Evolutionary conservation across 139 green algal species (phyloP).

Genomic region (Haematococcus sp.): DNA sequence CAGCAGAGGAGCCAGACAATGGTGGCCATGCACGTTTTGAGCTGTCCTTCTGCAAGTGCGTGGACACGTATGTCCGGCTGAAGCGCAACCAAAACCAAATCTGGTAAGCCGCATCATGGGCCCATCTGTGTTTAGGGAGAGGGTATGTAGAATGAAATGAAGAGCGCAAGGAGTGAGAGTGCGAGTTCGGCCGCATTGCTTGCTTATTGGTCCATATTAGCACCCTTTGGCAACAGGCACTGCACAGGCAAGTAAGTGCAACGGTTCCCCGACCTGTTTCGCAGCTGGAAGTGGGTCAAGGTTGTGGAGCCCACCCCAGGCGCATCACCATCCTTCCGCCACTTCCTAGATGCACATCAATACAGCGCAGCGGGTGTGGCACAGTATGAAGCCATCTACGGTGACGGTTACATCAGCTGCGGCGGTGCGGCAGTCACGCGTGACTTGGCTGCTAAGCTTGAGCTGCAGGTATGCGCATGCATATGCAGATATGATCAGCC

Average conservation of each 20-base stretch:
- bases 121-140: no score
- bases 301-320: conserved; percentile 3
- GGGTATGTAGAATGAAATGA: no score
- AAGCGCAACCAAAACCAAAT: conserved; percentile 90
- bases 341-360: conserved; percentile 73
- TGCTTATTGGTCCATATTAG: no score
- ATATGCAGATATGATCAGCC: no score
- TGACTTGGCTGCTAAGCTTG: conserved; percentile 56
- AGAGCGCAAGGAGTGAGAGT: no score
- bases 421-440: conserved; percentile 59
- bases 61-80: conserved; percentile 80
- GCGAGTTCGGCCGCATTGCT: no score
- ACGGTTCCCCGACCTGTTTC: no score
- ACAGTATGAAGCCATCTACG: conserved; percentile 80
- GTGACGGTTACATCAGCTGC: conserved; percentile 71
- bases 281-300: conserved; percentile 35
- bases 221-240: no score
- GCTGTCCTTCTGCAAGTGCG: conserved; percentile 66
- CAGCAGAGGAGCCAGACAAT: no score
- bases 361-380: conserved; percentile 64
- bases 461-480: conserved; percentile 59
- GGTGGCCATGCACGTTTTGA: conserved; percentile 33
- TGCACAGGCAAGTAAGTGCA: not conserved
- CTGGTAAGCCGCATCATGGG: conserved; percentile 21
- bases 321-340: conserved; percentile 23